A percentile compares a stretch with the other conserved stretches of the same genome.
Evolutionary conservation across 208 protist genomes (phyloP).

Genomic region (Wallacemonas sp.): DNA sequence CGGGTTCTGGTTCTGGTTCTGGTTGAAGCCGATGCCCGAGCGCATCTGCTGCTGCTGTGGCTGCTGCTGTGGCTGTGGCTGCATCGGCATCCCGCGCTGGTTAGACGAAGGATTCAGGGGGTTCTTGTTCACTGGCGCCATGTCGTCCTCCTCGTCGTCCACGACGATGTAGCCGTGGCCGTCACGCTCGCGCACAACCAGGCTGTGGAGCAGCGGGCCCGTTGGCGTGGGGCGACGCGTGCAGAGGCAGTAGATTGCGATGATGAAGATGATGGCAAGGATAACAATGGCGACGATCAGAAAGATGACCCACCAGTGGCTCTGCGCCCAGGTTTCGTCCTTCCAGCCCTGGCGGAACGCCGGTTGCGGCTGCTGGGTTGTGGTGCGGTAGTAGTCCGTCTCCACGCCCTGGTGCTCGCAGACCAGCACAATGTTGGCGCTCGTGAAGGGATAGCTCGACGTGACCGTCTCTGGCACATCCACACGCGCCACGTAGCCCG

Average conservation of each 20-base stretch:
- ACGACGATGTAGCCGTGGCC: constrained; percentile 32
- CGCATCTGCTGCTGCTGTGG: background rate
- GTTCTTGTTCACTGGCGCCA: constrained; percentile 9
- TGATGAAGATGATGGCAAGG: constrained; percentile 32
- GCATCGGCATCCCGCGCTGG: background rate
- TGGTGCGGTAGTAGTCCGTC: constrained; percentile 17
- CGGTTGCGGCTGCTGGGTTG: constrained; percentile 32
- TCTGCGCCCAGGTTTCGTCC: constrained; percentile 54
- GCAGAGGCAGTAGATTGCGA: constrained; percentile 44
- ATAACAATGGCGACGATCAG: constrained; percentile 29
- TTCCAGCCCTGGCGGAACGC: constrained; percentile 44
- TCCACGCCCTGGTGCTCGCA: constrained; percentile 39
- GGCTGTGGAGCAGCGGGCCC: constrained; percentile 30
- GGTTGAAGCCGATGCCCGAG: constrained; percentile 20
- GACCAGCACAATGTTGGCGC: constrained; percentile 20
- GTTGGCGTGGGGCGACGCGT: constrained; percentile 18
- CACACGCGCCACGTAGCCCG: constrained; percentile 16
- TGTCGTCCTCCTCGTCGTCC: constrained; percentile 22
- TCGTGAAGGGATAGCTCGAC: constrained; percentile 31
- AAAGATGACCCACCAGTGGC: constrained; percentile 57
- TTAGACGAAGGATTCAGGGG: background rate
- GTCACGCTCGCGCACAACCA: constrained; percentile 56
- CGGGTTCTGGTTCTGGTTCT: constrained; percentile 15
- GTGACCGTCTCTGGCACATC: constrained; percentile 19
- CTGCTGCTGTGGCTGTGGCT: background rate